These are phyloP conservation scores for Filobasidium floriforme DNA, from an alignment of 768 basidiomycete genomes.

Conservation along the genomic window DNA sequence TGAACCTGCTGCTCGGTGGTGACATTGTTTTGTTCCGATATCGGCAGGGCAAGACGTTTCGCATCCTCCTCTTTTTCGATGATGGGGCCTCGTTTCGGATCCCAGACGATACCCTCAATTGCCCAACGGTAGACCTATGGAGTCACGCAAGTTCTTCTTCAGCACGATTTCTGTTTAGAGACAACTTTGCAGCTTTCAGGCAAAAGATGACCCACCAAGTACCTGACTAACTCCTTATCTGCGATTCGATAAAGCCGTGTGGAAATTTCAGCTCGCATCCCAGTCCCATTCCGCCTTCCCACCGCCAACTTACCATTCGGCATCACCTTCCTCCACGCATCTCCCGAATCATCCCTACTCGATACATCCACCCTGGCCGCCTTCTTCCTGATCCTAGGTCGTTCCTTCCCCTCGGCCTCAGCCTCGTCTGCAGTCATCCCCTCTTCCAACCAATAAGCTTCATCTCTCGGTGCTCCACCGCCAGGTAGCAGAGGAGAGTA, in stretches of 20 bases:
- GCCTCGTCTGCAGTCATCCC: neutral
- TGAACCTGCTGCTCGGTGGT: neutral
- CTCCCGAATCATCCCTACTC: slow-evolving; percentile 33
- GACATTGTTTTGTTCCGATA: neutral
- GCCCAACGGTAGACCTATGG: slow-evolving; percentile 71
- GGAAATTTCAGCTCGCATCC: neutral
- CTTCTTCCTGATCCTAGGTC: slow-evolving; percentile 11
- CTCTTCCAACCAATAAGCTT: slow-evolving; percentile 27
- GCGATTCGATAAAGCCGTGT: too few species aligned
- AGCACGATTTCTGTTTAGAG: neutral
- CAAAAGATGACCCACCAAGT: slow-evolving; percentile 52
- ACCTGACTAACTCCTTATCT: slow-evolving; percentile 65
- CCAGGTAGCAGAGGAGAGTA: slow-evolving; percentile 49
- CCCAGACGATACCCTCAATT: slow-evolving; percentile 47
- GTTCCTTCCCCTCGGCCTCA: slow-evolving; percentile 1
- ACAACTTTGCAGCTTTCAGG: neutral
- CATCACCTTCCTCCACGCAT: slow-evolving; percentile 59
- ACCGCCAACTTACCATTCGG: slow-evolving; percentile 43
- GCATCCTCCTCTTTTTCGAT: slow-evolving; percentile 13
- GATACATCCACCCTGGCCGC: slow-evolving; percentile 7
- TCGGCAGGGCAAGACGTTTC: neutral
- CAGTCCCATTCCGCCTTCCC: too few species aligned
- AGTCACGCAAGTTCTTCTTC: too few species aligned
- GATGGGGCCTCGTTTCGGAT: slow-evolving; percentile 28
- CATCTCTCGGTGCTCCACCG: slow-evolving; percentile 32